Conservation (phyloP, 345 rosid genomes). For the Citrus mangshanensis region DNA sequence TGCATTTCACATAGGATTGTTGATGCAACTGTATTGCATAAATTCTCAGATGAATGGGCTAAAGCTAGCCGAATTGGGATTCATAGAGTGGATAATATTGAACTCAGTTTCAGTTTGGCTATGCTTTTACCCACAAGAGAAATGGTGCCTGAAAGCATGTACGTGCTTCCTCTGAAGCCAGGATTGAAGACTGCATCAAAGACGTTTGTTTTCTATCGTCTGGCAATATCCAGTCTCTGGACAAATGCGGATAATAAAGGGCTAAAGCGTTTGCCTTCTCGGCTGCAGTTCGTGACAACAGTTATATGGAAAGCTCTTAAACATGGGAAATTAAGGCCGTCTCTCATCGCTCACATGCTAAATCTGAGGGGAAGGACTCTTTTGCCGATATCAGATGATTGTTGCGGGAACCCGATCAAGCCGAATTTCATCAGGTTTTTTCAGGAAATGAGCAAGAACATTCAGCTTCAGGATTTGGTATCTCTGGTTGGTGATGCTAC, state of each 20-base stretch:
- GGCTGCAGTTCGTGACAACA: not conserved
- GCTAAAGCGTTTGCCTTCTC: not conserved
- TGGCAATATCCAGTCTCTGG: not conserved
- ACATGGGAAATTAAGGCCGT: conserved; percentile 18
- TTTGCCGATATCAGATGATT: conserved; percentile 9
- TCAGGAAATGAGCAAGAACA: not conserved
- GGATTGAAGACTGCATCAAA: not conserved
- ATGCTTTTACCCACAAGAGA: not conserved
- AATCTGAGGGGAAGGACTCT: conserved; percentile 10
- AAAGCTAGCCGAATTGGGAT: conserved; percentile 8
- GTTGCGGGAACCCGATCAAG: conserved; percentile 10
- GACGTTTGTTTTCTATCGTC: not conserved
- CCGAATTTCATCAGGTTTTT: not conserved
- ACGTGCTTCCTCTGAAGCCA: not conserved
- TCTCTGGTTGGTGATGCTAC: not conserved
- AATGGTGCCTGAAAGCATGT: not conserved
- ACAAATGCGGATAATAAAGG: too few species aligned
- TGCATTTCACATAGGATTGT: conserved; percentile 17
- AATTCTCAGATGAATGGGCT: conserved; percentile 10
- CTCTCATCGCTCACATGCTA: not conserved
- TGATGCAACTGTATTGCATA: conserved; percentile 5
- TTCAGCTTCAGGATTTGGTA: not conserved
- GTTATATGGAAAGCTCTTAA: conserved; percentile 14
- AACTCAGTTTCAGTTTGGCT: not conserved
- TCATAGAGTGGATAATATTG: not conserved